Conservation (phyloP, 345 rosid species). For the Lenwebbia sp. region DNA sequence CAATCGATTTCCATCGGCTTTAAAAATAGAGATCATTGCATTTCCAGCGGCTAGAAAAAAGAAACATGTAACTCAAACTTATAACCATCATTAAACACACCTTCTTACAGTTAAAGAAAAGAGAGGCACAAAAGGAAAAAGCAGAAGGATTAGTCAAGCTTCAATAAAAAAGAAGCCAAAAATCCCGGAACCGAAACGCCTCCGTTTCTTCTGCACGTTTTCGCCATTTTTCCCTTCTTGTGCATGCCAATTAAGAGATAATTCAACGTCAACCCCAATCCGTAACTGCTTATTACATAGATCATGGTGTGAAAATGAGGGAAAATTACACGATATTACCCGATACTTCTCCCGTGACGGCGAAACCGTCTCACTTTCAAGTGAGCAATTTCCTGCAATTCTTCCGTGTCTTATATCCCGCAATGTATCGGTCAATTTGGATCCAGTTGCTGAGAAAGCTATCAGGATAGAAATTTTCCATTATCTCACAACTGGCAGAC, state of each 20-base stretch:
- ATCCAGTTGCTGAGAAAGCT: background rate
- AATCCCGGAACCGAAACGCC: rapidly evolving
- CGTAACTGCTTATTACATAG: background rate
- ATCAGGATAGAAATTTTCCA: background rate
- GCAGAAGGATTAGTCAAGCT: background rate
- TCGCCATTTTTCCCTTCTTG: background rate
- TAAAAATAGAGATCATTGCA: background rate
- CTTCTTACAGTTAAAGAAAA: background rate
- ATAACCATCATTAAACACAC: background rate
- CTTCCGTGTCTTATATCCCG: too few species aligned
- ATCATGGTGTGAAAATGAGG: background rate
- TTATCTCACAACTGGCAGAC: background rate
- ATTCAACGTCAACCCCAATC: rapidly evolving
- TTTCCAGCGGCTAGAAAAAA: background rate
- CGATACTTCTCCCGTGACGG: background rate
- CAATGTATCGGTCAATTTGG: background rate
- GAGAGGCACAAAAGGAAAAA: too few species aligned
- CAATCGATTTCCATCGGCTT: background rate
- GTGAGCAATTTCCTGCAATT: background rate
- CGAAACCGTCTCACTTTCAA: background rate
- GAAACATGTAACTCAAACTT: background rate
- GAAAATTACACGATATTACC: rapidly evolving
- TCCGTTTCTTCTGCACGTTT: background rate
- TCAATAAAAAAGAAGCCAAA: background rate
- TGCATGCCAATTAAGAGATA: background rate